These are phyloP conservation scores for Aspergillus sp. DNA, from an alignment of 2,329 filamentous ascomycete species.

Conservation along the genomic window DNA sequence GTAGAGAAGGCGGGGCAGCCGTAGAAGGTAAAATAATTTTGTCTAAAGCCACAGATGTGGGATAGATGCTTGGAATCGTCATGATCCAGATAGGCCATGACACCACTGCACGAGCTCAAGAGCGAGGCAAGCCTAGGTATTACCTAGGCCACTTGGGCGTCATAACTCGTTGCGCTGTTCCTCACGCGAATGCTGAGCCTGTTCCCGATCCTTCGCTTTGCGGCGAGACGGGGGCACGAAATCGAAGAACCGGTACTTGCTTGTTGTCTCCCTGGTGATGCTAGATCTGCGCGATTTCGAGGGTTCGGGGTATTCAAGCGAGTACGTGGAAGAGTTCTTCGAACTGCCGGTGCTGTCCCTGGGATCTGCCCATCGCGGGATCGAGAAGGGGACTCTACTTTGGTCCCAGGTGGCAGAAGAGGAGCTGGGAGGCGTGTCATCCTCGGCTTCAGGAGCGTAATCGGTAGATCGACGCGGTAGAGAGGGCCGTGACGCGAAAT, in stretches of 20 bases:
- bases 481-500: conserved; percentile 41
- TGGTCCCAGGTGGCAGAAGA: conserved; percentile 48
- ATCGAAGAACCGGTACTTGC: conserved; percentile 48
- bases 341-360: conserved; percentile 47
- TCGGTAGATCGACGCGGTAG: conserved; percentile 44
- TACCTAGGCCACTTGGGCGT: conserved; percentile 3
- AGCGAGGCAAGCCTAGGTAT: neutral
- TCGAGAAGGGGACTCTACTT: conserved; percentile 42
- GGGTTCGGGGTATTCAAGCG: conserved; percentile 42
- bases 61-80: neutral
- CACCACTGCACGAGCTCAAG: neutral
- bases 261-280: conserved; percentile 41
- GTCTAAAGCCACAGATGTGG: neutral
- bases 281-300: conserved; percentile 41
- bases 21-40: neutral
- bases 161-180: conserved; percentile 36
- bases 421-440: conserved; percentile 49
- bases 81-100: no score
- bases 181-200: conserved; percentile 36
- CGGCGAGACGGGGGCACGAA: conserved; percentile 45
- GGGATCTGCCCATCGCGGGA: conserved; percentile 43
- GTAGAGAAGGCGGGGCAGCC: neutral
- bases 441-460: conserved; percentile 39
- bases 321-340: conserved; percentile 51
- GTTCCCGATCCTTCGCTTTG: conserved; percentile 44